These are phyloP conservation scores for Smittium culicis DNA, from an alignment of 371 early-diverging fungal genomes.

Conservation along the genomic window DNA sequence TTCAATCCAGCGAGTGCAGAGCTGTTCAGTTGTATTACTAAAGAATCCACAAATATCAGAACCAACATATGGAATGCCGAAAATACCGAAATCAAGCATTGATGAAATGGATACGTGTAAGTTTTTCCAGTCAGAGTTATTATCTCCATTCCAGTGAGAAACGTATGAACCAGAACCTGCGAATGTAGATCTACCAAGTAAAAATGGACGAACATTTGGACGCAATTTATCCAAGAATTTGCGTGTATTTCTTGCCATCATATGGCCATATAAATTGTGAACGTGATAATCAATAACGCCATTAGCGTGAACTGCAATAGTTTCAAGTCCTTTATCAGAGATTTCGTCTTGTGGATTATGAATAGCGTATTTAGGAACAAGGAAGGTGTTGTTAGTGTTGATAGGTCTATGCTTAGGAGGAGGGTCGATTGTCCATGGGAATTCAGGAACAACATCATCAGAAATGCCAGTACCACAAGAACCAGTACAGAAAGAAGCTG, in stretches of 20 bases:
- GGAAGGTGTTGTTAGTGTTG: slow-evolving; percentile 14
- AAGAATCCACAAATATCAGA: slow-evolving; percentile 61
- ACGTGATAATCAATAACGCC: slow-evolving; percentile 38
- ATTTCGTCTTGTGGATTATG: slow-evolving; percentile 36
- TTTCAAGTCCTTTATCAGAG: slow-evolving; percentile 26
- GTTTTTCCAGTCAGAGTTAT: slow-evolving; percentile 36
- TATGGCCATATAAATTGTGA: slow-evolving; percentile 48
- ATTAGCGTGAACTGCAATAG: slow-evolving; percentile 26
- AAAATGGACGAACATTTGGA: slow-evolving; percentile 45
- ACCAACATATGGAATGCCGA: slow-evolving; percentile 49
- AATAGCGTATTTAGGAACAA: slow-evolving; percentile 36
- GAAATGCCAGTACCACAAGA: slow-evolving; percentile 27
- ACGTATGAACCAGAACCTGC: slow-evolving; percentile 45
- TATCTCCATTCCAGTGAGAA: slow-evolving; percentile 57
- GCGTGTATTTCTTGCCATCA: slow-evolving; percentile 40
- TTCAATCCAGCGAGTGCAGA: slow-evolving; percentile 53
- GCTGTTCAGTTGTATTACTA: slow-evolving; percentile 37
- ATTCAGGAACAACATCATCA: slow-evolving; percentile 8
- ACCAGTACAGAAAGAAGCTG: slow-evolving; percentile 42
- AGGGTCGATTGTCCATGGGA: slow-evolving; percentile 19
- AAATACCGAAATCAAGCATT: slow-evolving; percentile 44
- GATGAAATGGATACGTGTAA: slow-evolving; percentile 41
- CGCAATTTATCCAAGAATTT: slow-evolving; percentile 41
- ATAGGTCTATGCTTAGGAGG: slow-evolving; percentile 15
- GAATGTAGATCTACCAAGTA: slow-evolving; percentile 56